These are phyloP conservation scores for Russula compacta DNA, from an alignment of 768 basidiomycete species.

Conservation along the genomic window DNA sequence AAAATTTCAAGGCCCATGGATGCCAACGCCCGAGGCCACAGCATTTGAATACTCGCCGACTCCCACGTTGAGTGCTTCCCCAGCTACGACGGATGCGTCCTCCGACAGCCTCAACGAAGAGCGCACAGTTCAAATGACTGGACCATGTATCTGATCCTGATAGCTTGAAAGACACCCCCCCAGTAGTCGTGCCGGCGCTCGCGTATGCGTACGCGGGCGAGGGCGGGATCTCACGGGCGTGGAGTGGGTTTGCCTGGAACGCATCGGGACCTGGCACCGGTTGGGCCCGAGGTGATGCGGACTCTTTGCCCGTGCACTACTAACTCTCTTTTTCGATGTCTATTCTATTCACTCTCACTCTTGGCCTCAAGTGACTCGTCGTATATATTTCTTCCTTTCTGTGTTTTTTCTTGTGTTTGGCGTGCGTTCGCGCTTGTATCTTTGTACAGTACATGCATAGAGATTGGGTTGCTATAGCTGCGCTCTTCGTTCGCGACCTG, in stretches of 20 bases:
- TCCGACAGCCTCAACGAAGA: conserved; percentile 17
- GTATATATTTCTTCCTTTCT: conserved; percentile 11
- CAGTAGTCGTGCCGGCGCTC: conserved; percentile 7
- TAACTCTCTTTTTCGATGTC: conserved; percentile 9
- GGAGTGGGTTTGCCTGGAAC: conserved; percentile 18
- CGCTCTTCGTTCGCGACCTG: neutral
- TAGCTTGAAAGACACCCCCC: conserved; percentile 1
- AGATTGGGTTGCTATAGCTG: neutral
- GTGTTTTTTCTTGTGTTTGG: conserved; percentile 12
- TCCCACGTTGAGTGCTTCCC: conserved; percentile 19
- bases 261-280: conserved; percentile 7
- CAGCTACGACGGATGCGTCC: conserved; percentile 17
- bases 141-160: conserved; percentile 11
- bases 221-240: conserved; percentile 19
- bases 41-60: conserved; percentile 18
- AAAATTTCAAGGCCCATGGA: conserved; percentile 6
- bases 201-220: conserved; percentile 21
- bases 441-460: conserved; percentile 14
- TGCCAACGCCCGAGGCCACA: conserved; percentile 6
- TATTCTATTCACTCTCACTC: conserved; percentile 12
- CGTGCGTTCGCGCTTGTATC: conserved; percentile 10
- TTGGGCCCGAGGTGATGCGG: conserved; percentile 13
- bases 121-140: conserved; percentile 19
- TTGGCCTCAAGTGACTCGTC: neutral
- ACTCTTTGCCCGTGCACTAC: conserved; percentile 6